Evolutionary conservation across 805 yeast species (phyloP).

Genomic region (Nakazawaea wickerhamii): DNA sequence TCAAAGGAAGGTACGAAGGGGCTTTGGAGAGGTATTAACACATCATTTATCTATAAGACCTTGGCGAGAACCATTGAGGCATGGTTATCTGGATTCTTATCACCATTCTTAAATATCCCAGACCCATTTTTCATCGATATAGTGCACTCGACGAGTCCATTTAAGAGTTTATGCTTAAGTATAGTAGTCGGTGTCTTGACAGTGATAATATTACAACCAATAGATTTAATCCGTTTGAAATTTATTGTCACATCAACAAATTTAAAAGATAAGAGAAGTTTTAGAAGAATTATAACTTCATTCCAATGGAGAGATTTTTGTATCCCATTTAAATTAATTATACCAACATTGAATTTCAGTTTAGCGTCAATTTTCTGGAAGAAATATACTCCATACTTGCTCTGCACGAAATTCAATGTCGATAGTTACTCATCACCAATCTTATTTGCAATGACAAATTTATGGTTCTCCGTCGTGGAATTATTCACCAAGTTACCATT

Average conservation of each 20-base stretch:
- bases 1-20: slow-evolving; percentile 72
- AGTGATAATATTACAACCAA: slow-evolving; percentile 68
- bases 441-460: slow-evolving; percentile 50
- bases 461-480: slow-evolving; percentile 60
- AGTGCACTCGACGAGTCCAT: slow-evolving; percentile 73
- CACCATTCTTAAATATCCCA: slow-evolving; percentile 77
- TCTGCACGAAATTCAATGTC: slow-evolving; percentile 55
- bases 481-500: slow-evolving; percentile 76
- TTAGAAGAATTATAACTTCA: slow-evolving; percentile 57
- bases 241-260: slow-evolving; percentile 66
- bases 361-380: slow-evolving; percentile 55
- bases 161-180: slow-evolving; percentile 59
- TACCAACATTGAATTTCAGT: slow-evolving; percentile 67
- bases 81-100: slow-evolving; percentile 85
- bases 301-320: slow-evolving; percentile 36
- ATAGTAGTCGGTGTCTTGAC: slow-evolving; percentile 69
- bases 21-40: slow-evolving; percentile 67
- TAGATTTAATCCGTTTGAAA: slow-evolving; percentile 75
- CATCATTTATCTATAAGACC: slow-evolving; percentile 74
- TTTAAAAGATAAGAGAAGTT: slow-evolving; percentile 48
- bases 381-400: slow-evolving; percentile 58
- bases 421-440: slow-evolving; percentile 63
- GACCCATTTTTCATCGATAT: slow-evolving; percentile 85
- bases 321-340: slow-evolving; percentile 54
- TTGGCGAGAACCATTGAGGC: slow-evolving; percentile 75